Conservation (phyloP, 441 rosid species). For the Geranium incanum region DNA sequence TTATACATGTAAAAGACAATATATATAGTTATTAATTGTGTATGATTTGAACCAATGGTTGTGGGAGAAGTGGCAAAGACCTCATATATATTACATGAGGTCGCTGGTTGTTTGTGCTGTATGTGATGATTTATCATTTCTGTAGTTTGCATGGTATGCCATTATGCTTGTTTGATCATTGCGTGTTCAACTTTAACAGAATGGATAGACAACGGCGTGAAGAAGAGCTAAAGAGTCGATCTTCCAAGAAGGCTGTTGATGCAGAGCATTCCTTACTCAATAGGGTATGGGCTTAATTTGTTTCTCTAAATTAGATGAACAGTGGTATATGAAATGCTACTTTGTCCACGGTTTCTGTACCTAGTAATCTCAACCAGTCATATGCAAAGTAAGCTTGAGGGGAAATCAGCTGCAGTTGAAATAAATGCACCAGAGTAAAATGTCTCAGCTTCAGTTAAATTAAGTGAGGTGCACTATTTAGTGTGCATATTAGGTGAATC, state of each 20-base stretch:
- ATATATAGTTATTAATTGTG: neutral
- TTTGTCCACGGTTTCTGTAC: neutral
- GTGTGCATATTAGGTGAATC: neutral
- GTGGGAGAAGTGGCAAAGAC: neutral
- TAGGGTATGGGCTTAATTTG: slow-evolving; percentile 45
- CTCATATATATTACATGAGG: too few relatives aligned
- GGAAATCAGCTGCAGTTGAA: slow-evolving; percentile 1
- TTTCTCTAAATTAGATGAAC: slow-evolving; percentile 17
- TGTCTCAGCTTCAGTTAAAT: neutral
- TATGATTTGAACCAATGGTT: neutral
- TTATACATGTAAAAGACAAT: neutral
- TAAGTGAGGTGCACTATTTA: neutral
- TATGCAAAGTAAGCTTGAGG: neutral
- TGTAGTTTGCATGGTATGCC: slow-evolving; percentile 11
- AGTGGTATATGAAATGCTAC: neutral
- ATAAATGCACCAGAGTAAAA: neutral
- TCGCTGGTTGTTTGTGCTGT: neutral
- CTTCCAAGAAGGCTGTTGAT: slow-evolving; percentile 79
- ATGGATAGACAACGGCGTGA: slow-evolving; percentile 98
- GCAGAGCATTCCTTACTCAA: slow-evolving; percentile 82
- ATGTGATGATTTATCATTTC: neutral
- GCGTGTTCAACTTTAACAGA: slow-evolving; percentile 31
- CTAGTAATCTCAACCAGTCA: slow-evolving; percentile 3
- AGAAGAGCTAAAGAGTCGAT: slow-evolving; percentile 76
- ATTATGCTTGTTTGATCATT: slow-evolving; percentile 22